Base-by-base conservation (phyloP, 306 rosid species). In the Citrullus amarus region DNA sequence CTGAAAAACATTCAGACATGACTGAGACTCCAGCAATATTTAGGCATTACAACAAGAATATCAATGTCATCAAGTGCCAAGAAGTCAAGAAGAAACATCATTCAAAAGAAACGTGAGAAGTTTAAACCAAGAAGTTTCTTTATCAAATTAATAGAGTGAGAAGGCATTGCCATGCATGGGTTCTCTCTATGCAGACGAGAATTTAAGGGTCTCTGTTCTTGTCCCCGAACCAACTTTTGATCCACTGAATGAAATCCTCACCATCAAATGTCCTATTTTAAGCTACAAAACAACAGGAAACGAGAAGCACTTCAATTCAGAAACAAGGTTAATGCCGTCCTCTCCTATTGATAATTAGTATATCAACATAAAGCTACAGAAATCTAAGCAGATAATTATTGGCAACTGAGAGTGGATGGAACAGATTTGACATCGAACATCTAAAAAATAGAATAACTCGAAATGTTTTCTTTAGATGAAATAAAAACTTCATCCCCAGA, bases 31-130 rank as follows among this genome's bases (percentile, higher is more conserved):
- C 86, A 84, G 87, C 76, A 88, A 86, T 86, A 15, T 87, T 89
- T 87, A 80, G 92, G 84, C 87, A 93, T 79, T 85, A 92, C 93
- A 92, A 82, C 80, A 90, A 73, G 79, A 83, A 80, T 79, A 83
- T 86, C 75, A 76, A 51, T 86, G 83, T 84, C 78, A 59, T 59
- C 66, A 59, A 10, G 66, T 59, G 38, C 66, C 66, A 78, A 83
- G 90, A 73, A 48, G 87, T 84, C 61, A 77, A 87, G 80, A 76
- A 87, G 79, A 82, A 85, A 85, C 86, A 90, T 81, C 80, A 87
- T 68, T 59, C 14, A 80, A 90, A 85, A 83, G 80, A 84, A 87
- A 84, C 81, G 75, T 80, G 86, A 88, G 84, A 84, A 75, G 83
- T 86, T 80, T 84, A 80, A 90, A 85, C 56, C 69, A 53, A 48